A percentile compares a stretch with the other conserved stretches of the same genome.
Conservation (phyloP, 208 protist genomes). For the Polymyxa betae region DNA sequence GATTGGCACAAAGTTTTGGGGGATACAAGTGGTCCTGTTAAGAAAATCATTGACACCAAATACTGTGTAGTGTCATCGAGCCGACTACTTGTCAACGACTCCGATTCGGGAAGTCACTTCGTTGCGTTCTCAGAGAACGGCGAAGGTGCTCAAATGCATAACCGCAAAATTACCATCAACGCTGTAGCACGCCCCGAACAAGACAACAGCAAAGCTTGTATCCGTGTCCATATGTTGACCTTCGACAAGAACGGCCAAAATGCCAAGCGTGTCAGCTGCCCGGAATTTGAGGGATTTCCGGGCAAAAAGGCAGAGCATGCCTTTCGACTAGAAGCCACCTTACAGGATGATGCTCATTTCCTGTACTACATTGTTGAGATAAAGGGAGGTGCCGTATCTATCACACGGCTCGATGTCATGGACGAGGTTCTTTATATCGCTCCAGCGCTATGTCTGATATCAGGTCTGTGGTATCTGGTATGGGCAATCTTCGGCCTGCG, state of each 20-base stretch:
- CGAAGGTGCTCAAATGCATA: neutral
- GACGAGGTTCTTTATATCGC: neutral
- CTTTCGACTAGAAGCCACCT: neutral
- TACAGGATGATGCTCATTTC: neutral
- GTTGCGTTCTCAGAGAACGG: neutral
- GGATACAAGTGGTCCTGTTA: too few relatives aligned
- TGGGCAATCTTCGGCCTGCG: slow-evolving; percentile 12
- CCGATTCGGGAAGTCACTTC: neutral
- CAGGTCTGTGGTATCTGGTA: neutral
- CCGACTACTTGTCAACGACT: too few relatives aligned
- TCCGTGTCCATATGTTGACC: neutral
- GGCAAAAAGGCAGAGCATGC: neutral
- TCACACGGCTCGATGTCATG: slow-evolving; percentile 5
- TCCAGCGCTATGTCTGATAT: neutral
- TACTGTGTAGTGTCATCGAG: too few relatives aligned
- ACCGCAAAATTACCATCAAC: neutral
- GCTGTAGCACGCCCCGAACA: neutral
- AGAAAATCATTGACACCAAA: too few relatives aligned
- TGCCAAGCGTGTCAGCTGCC: neutral
- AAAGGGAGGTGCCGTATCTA: neutral
- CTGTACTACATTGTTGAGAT: neutral
- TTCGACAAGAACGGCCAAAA: neutral
- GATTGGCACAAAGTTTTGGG: too few relatives aligned
- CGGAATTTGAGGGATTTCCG: neutral
- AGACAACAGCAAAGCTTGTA: neutral